phyloP scores from a whole-genome alignment of 2,329 filamentous ascomycete genomes.

The Plectosphaerella sp. region DNA sequence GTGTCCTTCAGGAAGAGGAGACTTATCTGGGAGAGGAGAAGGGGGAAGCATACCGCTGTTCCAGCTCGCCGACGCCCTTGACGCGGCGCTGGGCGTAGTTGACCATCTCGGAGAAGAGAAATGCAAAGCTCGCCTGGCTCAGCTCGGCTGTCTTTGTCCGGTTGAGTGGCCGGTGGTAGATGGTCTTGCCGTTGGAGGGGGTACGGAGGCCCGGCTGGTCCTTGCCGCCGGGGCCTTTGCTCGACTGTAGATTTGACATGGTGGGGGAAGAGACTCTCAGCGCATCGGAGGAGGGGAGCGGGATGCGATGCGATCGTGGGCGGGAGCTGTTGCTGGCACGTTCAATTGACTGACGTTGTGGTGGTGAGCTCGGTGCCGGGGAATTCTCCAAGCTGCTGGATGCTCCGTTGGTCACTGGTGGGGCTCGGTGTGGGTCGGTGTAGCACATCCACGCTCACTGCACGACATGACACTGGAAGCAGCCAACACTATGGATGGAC shows the following conservation, averaged over 20 bases:
- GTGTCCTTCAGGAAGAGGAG: too few relatives aligned
- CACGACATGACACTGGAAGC: background rate
- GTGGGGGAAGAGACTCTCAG: slow-evolving; percentile 1
- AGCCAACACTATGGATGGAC: background rate
- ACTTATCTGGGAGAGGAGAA: background rate
- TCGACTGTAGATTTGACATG: slow-evolving; percentile 49
- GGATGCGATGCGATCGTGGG: background rate
- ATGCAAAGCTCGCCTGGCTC: slow-evolving; percentile 91
- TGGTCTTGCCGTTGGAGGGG: slow-evolving; percentile 91
- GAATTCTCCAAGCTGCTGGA: background rate
- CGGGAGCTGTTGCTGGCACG: background rate
- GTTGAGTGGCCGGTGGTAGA: slow-evolving; percentile 94
- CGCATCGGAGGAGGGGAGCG: background rate
- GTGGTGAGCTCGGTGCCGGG: background rate
- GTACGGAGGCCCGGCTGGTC: slow-evolving; percentile 69
- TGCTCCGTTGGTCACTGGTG: background rate
- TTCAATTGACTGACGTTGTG: background rate
- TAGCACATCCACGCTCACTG: background rate
- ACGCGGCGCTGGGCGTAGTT: slow-evolving; percentile 88
- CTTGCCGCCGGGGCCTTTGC: slow-evolving; percentile 37
- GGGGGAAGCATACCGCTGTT: slow-evolving; percentile 63
- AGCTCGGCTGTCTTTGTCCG: slow-evolving; percentile 83
- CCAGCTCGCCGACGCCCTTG: slow-evolving; percentile 88
- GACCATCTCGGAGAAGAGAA: slow-evolving; percentile 95
- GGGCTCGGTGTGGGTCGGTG: background rate